Conservation (phyloP, 2,329 filamentous ascomycete species). For the Neopestalotiopsis clavispora region DNA sequence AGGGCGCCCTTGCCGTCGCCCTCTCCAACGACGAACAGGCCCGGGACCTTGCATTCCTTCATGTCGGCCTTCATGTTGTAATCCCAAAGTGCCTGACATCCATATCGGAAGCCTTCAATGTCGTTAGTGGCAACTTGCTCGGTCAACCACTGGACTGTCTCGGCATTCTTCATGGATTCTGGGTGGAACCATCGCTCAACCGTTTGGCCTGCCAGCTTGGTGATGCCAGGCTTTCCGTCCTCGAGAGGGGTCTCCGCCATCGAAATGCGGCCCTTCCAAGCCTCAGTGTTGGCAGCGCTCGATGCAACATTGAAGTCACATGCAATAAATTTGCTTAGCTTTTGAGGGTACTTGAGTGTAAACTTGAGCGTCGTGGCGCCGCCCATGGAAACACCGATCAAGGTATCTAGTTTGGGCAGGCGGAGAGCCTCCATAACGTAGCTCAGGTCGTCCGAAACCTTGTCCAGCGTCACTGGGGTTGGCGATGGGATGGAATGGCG, state of each 20-base stretch:
- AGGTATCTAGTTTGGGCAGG: slow-evolving; percentile 66
- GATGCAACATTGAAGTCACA: slow-evolving; percentile 80
- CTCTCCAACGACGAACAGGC: slow-evolving; percentile 73
- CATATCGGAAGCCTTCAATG: slow-evolving; percentile 70
- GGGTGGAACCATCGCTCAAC: slow-evolving; percentile 81
- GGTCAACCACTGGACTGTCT: slow-evolving; percentile 60
- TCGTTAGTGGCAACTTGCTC: slow-evolving; percentile 73
- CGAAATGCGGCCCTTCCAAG: slow-evolving; percentile 78
- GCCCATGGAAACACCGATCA: slow-evolving; percentile 82
- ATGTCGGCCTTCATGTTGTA: slow-evolving; percentile 70
- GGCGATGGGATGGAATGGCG: slow-evolving; percentile 56
- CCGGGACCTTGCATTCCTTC: slow-evolving; percentile 58
- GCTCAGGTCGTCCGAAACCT: slow-evolving; percentile 71
- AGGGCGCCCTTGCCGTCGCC: slow-evolving; percentile 73
- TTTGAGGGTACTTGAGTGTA: slow-evolving; percentile 77
- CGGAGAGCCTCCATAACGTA: slow-evolving; percentile 71
- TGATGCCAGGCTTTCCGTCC: slow-evolving; percentile 63
- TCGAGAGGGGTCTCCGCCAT: slow-evolving; percentile 61
- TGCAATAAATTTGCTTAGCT: slow-evolving; percentile 82
- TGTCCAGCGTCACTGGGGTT: slow-evolving; percentile 62
- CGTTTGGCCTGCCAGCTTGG: slow-evolving; percentile 70
- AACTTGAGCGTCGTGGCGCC: slow-evolving; percentile 79
- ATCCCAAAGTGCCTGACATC: slow-evolving; percentile 72
- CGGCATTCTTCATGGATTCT: slow-evolving; percentile 50
- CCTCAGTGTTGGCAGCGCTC: slow-evolving; percentile 74